Percentiles rank a stretch among this genome's conserved stretches.
These are phyloP conservation scores for Trametes meyenii DNA, from an alignment of 768 basidiomycete genomes.

Conservation along the genomic window DNA sequence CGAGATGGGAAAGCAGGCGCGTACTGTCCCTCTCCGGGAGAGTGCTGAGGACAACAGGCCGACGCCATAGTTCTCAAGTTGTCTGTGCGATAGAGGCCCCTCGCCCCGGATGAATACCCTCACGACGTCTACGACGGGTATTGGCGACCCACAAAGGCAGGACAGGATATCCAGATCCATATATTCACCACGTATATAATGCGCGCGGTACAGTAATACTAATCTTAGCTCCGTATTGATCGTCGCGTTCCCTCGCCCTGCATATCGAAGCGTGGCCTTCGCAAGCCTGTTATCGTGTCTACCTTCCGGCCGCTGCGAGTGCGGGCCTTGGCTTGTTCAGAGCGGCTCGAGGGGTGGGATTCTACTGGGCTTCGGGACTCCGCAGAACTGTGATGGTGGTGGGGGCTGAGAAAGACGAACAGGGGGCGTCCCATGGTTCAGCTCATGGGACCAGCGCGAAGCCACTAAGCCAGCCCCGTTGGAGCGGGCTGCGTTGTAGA, in stretches of 20 bases:
- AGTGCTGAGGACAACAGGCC: not conserved
- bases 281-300: no score
- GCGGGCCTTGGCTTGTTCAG: not conserved
- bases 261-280: not conserved
- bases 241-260: not conserved
- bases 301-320: not conserved
- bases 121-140: not conserved
- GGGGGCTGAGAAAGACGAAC: not conserved
- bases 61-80: not conserved
- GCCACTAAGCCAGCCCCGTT: not conserved
- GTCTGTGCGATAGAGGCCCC: not conserved
- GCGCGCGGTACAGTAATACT: conserved; percentile 10
- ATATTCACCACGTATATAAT: conserved; percentile 12
- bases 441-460: conserved; percentile 10
- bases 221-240: not conserved
- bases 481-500: not conserved
- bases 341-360: conserved; percentile 1
- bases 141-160: not conserved
- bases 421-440: conserved; percentile 4
- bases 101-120: not conserved
- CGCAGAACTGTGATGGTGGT: not conserved
- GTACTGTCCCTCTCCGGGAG: not conserved
- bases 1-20: not conserved
- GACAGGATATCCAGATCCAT: conserved; percentile 7
- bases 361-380: conserved; percentile 2